Evolutionary conservation across 176 grass and related monocot genomes (phyloP).

Genomic region (Dactylis glomerata): DNA sequence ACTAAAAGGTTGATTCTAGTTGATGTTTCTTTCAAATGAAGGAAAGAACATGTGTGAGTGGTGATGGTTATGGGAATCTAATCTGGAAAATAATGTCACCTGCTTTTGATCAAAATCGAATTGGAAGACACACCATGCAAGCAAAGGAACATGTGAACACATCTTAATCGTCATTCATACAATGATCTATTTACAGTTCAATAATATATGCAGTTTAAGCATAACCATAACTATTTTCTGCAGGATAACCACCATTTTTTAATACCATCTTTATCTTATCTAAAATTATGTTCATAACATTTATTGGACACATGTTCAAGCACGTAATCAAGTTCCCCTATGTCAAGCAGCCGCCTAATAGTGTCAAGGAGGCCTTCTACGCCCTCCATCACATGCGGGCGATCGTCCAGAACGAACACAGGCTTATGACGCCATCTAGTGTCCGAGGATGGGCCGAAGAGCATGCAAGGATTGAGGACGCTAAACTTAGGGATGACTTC

Average conservation of each 20-base stretch:
- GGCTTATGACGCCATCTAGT: no score
- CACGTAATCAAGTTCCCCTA: no score
- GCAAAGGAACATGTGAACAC: not conserved
- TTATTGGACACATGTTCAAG: conserved; percentile 17
- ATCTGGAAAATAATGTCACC: not conserved
- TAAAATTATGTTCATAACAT: conserved; percentile 30
- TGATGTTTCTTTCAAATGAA: not conserved
- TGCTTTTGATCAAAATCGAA: conserved; percentile 16
- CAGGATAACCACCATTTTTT: conserved; percentile 27
- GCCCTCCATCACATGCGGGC: no score
- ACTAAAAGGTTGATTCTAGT: not conserved
- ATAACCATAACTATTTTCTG: conserved; percentile 16
- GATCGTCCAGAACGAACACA: no score
- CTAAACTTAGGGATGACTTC: no score
- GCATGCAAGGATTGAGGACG: no score
- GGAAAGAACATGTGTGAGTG: not conserved
- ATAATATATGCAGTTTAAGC: not conserved
- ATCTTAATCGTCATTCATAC: not conserved
- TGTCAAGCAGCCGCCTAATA: no score
- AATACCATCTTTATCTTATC: conserved; percentile 23
- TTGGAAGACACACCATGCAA: not conserved
- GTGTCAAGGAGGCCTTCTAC: no score
- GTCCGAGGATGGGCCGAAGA: no score
- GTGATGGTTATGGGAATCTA: not conserved
- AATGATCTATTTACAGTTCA: not conserved